Base-by-base conservation (phyloP, 108 stramenopile species). In the Aurantiochytrium sp. region DNA sequence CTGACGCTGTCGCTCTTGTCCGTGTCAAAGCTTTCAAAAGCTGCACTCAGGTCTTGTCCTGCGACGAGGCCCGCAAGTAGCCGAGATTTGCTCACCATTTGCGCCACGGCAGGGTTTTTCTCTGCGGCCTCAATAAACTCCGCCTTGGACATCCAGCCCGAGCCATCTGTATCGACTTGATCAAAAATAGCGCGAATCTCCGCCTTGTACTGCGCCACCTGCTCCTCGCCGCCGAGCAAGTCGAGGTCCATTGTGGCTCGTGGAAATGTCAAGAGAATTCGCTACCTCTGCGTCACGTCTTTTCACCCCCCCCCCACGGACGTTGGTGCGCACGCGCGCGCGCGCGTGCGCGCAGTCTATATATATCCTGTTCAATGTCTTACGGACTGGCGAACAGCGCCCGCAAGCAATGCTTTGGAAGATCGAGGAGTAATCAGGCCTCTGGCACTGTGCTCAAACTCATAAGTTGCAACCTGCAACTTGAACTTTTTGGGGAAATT, bases 1-100 rank as follows among this genome's bases (percentile, higher is more conserved):
- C 76, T 83, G 51, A 83, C 76, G 4, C 76, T 83, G 45, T 53
- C 76, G 51, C 76, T 53, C 8, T 45, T 12, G 49, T 83, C 76
- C 12, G 76, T 53, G 76, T 83, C 76, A 83, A 83, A 83, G 45
- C 49, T 53, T 35, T 47, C 76, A 83, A 83, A 83, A 16, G 76
- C 76, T 6, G 49, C 51, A 6, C 51, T 45, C 18, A 83, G 51
- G 4, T 83, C 76, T 2, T 28, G 23, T 0, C 49, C n/a, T 6
- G 76, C 76, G 14, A 83, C 76, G 28, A 83, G 76, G 16, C 76
- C 76, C 0, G 76, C 45, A 14, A 83, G 28, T 6, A 83, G 45
- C 51, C 76, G 45, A 12, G 76, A 83, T 4, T 53, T 47, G 19
- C 49, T 25, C 25, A 83, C 76, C 45, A 83, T 47, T 53, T 53